These are phyloP conservation scores for Alternaria sp. DNA, from an alignment of 2,329 filamentous ascomycete species.

Conservation along the genomic window DNA sequence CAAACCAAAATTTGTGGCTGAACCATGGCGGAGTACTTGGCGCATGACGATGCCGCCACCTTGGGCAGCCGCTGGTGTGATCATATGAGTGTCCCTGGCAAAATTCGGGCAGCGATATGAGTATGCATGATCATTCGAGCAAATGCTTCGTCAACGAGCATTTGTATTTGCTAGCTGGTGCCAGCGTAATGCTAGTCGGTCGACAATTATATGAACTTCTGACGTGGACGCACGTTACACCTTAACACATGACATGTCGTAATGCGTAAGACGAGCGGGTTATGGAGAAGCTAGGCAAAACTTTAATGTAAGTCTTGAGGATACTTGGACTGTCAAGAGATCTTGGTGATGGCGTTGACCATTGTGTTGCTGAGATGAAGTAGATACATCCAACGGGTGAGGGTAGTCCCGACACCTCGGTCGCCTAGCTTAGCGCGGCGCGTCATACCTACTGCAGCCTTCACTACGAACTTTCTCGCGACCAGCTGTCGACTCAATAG, in stretches of 20 bases:
- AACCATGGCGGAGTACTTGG: slow-evolving; percentile 28
- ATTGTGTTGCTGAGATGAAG: neutral
- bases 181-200: neutral
- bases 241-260: neutral
- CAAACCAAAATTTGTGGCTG: slow-evolving; percentile 13
- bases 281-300: neutral
- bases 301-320: neutral
- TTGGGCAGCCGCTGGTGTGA: slow-evolving; percentile 2
- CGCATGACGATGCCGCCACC: slow-evolving; percentile 13
- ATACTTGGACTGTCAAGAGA: neutral
- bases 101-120: neutral
- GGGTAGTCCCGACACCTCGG: slow-evolving; percentile 8
- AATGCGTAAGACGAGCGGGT: neutral
- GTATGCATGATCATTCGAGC: neutral
- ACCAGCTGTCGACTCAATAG: neutral
- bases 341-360: neutral
- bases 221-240: neutral
- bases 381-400: neutral
- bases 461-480: slow-evolving; percentile 10
- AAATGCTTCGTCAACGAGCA: neutral
- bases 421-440: slow-evolving; percentile 14
- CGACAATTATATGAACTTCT: neutral
- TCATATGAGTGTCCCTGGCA: neutral
- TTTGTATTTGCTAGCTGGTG: neutral
- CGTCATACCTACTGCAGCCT: slow-evolving; percentile 26